Conservation (phyloP, 192 early-diverging fungal genomes). For the Funneliformis mosseae region DNA sequence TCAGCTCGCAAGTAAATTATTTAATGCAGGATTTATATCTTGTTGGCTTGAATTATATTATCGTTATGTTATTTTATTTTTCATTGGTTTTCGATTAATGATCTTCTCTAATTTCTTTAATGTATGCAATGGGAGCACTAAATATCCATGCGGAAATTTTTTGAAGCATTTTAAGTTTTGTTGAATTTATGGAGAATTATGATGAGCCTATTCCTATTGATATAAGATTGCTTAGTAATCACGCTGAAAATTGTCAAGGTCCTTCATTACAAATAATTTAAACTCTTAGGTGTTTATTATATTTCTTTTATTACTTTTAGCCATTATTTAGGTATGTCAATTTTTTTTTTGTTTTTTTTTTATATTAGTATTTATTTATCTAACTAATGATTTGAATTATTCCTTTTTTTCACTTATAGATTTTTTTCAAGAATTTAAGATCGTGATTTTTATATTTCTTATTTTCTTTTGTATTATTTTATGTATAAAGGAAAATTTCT, state of each 20-base stretch:
- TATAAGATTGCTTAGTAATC: conserved; percentile 82
- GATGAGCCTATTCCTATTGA: conserved; percentile 94
- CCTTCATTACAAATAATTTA: conserved; percentile 95
- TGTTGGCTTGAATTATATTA: conserved; percentile 94
- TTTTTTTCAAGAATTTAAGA: too few species aligned
- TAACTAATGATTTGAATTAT: too few species aligned
- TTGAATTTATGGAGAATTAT: conserved; percentile 99
- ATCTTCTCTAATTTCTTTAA: conserved; percentile 51
- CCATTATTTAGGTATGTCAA: too few species aligned
- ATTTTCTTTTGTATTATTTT: too few species aligned
- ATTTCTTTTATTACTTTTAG: too few species aligned
- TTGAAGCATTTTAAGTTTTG: conserved; percentile 88
- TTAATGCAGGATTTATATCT: conserved; percentile 96
- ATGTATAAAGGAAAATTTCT: too few species aligned
- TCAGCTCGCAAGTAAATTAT: conserved; percentile 83
- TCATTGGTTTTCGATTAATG: not conserved
- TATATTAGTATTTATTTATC: too few species aligned
- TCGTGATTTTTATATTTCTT: too few species aligned
- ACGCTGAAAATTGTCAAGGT: conserved; percentile 95
- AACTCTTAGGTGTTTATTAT: conserved; percentile 86
- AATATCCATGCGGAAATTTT: conserved; percentile 90
- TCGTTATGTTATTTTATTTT: conserved; percentile 52
- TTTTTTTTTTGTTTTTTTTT: too few species aligned
- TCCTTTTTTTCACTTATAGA: too few species aligned
- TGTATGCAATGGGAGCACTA: conserved; percentile 76